Conservation (phyloP, 1,284 basidiomycete genomes). For the Boletellus deceptivus region DNA sequence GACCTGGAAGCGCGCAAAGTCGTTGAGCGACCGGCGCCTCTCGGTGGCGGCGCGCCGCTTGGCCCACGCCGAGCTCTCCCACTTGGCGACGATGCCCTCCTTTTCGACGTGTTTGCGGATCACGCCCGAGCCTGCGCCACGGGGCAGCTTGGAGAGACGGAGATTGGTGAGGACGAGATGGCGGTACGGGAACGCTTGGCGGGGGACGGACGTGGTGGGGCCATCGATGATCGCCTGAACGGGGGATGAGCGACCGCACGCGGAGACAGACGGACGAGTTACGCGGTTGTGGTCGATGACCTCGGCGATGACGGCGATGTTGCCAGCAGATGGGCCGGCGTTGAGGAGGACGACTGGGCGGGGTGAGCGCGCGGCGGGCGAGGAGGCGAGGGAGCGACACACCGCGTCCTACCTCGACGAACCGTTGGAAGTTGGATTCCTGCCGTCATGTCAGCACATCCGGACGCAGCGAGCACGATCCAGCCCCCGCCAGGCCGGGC, state of each 20-base stretch:
- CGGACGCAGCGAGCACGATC: conserved; percentile 6
- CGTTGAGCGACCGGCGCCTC: conserved; percentile 77
- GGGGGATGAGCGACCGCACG: not conserved
- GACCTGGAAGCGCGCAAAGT: conserved; percentile 87
- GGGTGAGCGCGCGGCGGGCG: not conserved
- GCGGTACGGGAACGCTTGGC: conserved; percentile 91
- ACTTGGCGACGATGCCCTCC: conserved; percentile 73
- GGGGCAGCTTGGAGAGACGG: conserved; percentile 83
- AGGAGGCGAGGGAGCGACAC: conserved; percentile 22
- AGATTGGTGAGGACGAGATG: conserved; percentile 91
- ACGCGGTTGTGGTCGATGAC: conserved; percentile 99
- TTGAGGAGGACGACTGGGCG: conserved; percentile 88
- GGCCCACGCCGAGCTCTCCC: conserved; percentile 87
- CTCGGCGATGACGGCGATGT: conserved; percentile 94
- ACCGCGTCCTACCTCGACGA: conserved; percentile 97
- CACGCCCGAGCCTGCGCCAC: conserved; percentile 78
- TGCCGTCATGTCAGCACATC: conserved; percentile 28
- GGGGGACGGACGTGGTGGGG: conserved; percentile 86
- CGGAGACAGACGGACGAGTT: conserved; percentile 1
- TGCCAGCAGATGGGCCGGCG: conserved; percentile 81
- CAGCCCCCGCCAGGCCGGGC: not conserved
- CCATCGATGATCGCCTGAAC: conserved; percentile 92
- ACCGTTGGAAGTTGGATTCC: conserved; percentile 92
- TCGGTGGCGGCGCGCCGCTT: conserved; percentile 82
- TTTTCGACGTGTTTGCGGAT: conserved; percentile 90